Evolutionary conservation across 345 rosid genomes (phyloP).

Genomic region (Eutrema heterophyllum): DNA sequence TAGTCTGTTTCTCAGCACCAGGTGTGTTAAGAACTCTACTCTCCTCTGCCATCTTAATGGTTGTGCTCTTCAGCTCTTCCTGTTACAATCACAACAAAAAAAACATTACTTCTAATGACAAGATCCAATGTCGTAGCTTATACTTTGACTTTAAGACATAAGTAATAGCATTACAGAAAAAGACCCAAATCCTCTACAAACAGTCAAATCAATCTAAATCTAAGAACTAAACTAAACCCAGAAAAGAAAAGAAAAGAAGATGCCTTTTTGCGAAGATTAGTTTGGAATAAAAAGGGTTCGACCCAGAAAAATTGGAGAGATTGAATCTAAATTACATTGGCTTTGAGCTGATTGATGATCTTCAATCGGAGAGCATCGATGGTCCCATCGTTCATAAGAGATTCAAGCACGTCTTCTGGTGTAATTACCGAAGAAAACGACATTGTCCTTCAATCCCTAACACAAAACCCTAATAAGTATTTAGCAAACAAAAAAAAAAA

Average conservation of each 20-base stretch:
- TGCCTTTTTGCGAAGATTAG: not conserved
- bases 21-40: conserved; percentile 86
- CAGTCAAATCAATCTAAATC: not conserved
- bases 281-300: not conserved
- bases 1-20: conserved; percentile 89
- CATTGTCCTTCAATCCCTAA: conserved; percentile 22
- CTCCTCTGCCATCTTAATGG: conserved; percentile 83
- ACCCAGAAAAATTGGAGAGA: not conserved
- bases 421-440: conserved; percentile 65
- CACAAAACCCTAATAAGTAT: conserved; percentile 14
- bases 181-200: not conserved
- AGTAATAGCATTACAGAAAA: not conserved
- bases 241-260: not conserved
- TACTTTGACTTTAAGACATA: not conserved
- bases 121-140: not conserved
- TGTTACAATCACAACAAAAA: conserved; percentile 17
- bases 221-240: not conserved
- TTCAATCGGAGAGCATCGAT: conserved; percentile 75
- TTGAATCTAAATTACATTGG: conserved; percentile 46
- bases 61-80: conserved; percentile 79
- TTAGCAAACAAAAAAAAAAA: too few relatives aligned
- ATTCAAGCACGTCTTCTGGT: conserved; percentile 83
- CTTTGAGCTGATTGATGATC: conserved; percentile 88
- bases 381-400: conserved; percentile 86
- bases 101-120: not conserved